Evolutionary conservation across 108 stramenopile genomes (phyloP), one percentile per base, ranked within the genome.

Genomic region (Bacterosira constricta): DNA sequence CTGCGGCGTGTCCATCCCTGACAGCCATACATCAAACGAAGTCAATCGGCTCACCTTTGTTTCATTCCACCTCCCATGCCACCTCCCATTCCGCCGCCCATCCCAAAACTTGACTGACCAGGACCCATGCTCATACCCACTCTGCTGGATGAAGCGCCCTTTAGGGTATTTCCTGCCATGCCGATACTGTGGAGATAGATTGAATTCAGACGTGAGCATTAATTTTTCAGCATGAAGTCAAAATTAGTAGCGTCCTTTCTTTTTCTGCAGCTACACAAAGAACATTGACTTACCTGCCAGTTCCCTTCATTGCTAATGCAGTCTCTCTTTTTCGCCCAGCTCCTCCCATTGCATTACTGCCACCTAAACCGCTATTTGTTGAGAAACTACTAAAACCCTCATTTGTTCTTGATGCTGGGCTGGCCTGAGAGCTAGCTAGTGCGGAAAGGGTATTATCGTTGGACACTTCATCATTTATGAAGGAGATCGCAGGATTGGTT

Each of bases 371-470:
- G 17, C 7, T 25, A 8, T 10, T 49, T 25, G 47, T 21, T 25
- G 47, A 49, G 47, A 49, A 49, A 25, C 17, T 18, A 20, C 55
- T 20, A 8, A 56, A 20, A 4, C 20, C 55, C 20, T 56, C 18
- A 18, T 35, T 36, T 27, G 17, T 20, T 34, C 55, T 27, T 21
- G 55, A 56, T 2, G 55, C 15, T 29, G 55, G 55, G 7, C 55
- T 15, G 55, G 55, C 55, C 37, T 56, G 55, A 34, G 34, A 56
- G 8, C 55, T 36, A 1, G 55, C 55, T 34, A 56, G n/a, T 34
- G 55, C 55, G 3, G 55, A 56, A 4, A 56, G 55, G 32, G 32
- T 36, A 37, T 56, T 56, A 0, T 20, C 35, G 4, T 56, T 36
- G 55, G 4, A 34, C 8, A 34, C 17, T 1, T n/a, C 55, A 29